phyloP scores from a whole-genome alignment of 257 asterid species.

The Misopates orontium region DNA sequence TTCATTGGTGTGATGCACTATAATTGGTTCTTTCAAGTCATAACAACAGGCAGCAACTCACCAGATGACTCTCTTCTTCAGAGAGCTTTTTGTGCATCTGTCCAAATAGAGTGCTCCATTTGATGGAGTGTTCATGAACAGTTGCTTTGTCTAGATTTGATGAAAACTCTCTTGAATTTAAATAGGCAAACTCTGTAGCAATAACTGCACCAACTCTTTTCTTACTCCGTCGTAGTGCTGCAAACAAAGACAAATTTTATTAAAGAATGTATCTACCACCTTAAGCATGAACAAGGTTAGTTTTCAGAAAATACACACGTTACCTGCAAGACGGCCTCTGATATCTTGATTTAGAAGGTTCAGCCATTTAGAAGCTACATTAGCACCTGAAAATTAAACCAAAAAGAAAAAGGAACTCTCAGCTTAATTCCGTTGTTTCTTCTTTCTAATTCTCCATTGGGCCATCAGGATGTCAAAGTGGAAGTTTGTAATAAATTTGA shows the following conservation, averaged over 20 bases:
- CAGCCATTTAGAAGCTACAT: slow-evolving; percentile 94
- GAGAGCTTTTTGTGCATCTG: slow-evolving; percentile 76
- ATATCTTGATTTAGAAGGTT: slow-evolving; percentile 88
- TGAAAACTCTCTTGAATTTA: slow-evolving; percentile 65
- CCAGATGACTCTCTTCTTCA: slow-evolving; percentile 83
- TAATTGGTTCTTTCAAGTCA: too few species aligned
- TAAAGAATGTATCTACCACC: slow-evolving; percentile 12
- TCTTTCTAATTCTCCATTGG: too few species aligned
- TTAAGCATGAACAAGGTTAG: background rate
- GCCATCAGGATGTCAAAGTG: too few species aligned
- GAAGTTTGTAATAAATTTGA: too few species aligned
- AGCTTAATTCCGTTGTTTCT: too few species aligned
- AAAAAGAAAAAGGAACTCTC: too few species aligned
- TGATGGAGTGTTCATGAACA: slow-evolving; percentile 56
- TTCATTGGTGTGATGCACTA: too few species aligned
- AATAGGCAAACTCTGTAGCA: slow-evolving; percentile 61
- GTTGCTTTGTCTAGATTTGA: slow-evolving; percentile 40
- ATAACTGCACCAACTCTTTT: slow-evolving; percentile 77
- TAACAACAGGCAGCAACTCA: slow-evolving; percentile 29
- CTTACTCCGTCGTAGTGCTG: slow-evolving; percentile 84
- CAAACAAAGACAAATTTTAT: slow-evolving; percentile 25
- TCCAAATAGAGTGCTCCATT: slow-evolving; percentile 68
- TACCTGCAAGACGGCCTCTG: slow-evolving; percentile 87
- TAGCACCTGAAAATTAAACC: slow-evolving; percentile 61
- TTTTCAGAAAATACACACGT: slow-evolving; percentile 8